phyloP scores from a whole-genome alignment of 148 eudicot genomes.

The Linanthus parryae region DNA sequence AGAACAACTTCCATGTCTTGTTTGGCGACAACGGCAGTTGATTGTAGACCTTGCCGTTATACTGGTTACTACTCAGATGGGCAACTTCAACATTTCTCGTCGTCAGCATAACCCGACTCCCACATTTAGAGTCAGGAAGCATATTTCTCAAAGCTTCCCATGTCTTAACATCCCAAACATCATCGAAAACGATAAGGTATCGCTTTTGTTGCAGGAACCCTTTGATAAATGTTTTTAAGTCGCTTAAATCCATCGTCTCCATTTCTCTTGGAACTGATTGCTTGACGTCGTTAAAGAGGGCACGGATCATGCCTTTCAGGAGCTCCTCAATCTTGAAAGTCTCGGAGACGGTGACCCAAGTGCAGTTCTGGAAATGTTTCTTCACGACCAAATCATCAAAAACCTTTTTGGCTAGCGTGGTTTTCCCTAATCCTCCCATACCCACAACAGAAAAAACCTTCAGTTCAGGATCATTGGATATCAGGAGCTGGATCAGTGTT shows the following conservation, averaged over 20 bases:
- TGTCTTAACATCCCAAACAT: constrained; percentile 4
- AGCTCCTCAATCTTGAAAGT: constrained; percentile 1
- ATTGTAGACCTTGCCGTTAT: not conserved
- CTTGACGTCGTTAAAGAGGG: constrained; percentile 4
- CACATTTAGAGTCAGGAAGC: constrained; percentile 8
- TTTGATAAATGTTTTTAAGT: constrained; percentile 4
- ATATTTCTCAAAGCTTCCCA: constrained; percentile 7
- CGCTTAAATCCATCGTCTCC: constrained; percentile 2
- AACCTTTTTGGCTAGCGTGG: constrained; percentile 19
- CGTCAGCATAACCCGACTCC: constrained; percentile 12
- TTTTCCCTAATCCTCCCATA: constrained; percentile 24
- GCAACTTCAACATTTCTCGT: constrained; percentile 12
- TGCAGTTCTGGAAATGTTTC: not conserved
- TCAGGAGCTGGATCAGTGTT: not conserved
- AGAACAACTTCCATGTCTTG: constrained; percentile 8
- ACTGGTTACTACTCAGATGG: not conserved
- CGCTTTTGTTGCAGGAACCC: constrained; percentile 4
- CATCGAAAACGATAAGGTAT: constrained; percentile 4
- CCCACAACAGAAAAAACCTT: constrained; percentile 9
- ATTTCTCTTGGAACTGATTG: constrained; percentile 9
- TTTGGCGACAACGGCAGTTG: not conserved
- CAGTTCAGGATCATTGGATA: constrained; percentile 4
- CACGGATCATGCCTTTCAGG: not conserved
- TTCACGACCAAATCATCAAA: constrained; percentile 2
- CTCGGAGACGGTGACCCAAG: constrained; percentile 15